A percentile compares a stretch with the other conserved stretches of the same genome.
phyloP scores from a whole-genome alignment of 2,329 filamentous ascomycete genomes.

The Lachnum nothofagi region DNA sequence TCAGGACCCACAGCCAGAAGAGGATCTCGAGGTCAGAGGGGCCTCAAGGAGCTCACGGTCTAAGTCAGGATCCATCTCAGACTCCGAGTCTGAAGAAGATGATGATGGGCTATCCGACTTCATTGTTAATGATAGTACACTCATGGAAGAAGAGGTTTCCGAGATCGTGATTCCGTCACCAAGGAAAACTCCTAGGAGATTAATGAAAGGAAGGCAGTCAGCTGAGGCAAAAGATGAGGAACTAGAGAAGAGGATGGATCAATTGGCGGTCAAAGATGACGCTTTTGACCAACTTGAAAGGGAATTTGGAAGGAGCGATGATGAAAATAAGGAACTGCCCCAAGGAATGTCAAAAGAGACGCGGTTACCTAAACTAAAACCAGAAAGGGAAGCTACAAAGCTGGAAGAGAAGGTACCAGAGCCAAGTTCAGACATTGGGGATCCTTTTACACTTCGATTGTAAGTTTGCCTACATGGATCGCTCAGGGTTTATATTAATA shows the following conservation, averaged over 20 bases:
- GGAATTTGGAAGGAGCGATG: not conserved
- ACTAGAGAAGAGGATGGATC: slow-evolving; percentile 12
- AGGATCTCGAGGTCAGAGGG: too few species aligned
- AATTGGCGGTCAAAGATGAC: slow-evolving; percentile 9
- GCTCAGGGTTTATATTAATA: slow-evolving; percentile 4
- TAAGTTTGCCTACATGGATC: slow-evolving; percentile 10
- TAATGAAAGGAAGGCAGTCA: slow-evolving; percentile 26
- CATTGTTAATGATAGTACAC: not conserved
- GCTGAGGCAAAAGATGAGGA: slow-evolving; percentile 10
- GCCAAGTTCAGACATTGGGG: slow-evolving; percentile 20
- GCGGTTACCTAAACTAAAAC: not conserved
- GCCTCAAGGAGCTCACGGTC: not conserved
- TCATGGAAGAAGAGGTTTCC: slow-evolving; percentile 23
- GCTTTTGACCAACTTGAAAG: not conserved
- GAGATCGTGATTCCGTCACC: slow-evolving; percentile 18
- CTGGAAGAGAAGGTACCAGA: slow-evolving; percentile 1
- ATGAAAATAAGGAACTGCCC: not conserved
- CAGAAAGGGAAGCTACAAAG: not conserved
- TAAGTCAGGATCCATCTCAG: not conserved
- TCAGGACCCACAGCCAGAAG: too few species aligned
- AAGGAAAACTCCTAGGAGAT: slow-evolving; percentile 12
- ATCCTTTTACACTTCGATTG: slow-evolving; percentile 23
- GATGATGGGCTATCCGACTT: not conserved
- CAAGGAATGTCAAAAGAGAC: not conserved
- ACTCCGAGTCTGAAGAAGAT: slow-evolving; percentile 2